These are phyloP conservation scores for Aspergillus sp. DNA, from an alignment of 2,329 filamentous ascomycete species.

Conservation along the genomic window DNA sequence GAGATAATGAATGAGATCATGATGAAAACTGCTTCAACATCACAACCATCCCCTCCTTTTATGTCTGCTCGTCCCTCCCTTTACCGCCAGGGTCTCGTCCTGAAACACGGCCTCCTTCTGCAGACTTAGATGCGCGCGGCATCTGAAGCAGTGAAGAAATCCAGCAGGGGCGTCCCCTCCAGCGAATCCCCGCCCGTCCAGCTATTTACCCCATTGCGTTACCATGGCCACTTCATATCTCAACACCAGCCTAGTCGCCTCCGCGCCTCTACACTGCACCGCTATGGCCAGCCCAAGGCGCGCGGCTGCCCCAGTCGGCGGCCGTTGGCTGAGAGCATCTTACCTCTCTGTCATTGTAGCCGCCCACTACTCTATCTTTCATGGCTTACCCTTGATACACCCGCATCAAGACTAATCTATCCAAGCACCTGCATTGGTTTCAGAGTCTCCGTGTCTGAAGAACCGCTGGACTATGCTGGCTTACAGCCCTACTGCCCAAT, in stretches of 20 bases:
- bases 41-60: no score
- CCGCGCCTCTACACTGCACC: slow-evolving; percentile 2
- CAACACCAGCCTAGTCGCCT: neutral
- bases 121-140: slow-evolving; percentile 12
- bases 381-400: neutral
- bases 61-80: neutral
- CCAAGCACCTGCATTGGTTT: neutral
- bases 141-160: neutral
- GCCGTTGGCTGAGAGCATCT: neutral
- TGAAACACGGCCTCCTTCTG: slow-evolving; percentile 4
- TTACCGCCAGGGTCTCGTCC: neutral
- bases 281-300: neutral
- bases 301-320: neutral
- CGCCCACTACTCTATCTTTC: neutral
- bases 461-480: neutral
- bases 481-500: neutral
- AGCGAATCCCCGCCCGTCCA: slow-evolving; percentile 4
- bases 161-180: neutral
- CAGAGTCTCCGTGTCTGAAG: neutral
- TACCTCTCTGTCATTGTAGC: neutral
- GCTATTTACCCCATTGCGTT: slow-evolving; percentile 1
- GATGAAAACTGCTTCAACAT: no score
- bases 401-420: neutral
- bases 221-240: slow-evolving; percentile 1
- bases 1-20: no score